Conservation (phyloP, 2,329 filamentous ascomycete genomes). For the Stromatinia cepivora region DNA sequence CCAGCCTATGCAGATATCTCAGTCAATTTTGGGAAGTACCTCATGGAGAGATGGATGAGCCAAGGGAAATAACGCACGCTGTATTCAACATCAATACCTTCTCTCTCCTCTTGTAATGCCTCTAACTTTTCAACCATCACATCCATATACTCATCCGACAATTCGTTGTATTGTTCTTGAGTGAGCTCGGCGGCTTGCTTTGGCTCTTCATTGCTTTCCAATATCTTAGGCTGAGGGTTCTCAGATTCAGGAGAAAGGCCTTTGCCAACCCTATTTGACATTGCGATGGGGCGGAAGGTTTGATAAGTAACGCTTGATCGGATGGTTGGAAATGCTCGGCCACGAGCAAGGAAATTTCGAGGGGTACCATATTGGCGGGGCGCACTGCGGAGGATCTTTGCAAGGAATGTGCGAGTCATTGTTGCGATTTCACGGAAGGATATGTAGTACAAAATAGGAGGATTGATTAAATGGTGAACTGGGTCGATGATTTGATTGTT, state of each 20-base stretch:
- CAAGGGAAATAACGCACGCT: constrained; percentile 60
- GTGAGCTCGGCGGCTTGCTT: constrained; percentile 64
- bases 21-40: not conserved
- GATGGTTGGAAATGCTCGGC: not conserved
- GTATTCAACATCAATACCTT: constrained; percentile 85
- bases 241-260: constrained; percentile 62
- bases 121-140: constrained; percentile 62
- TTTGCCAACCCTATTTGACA: constrained; percentile 43
- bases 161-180: constrained; percentile 71
- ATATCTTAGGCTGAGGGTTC: constrained; percentile 51
- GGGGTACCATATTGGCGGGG: constrained; percentile 7
- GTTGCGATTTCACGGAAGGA: not conserved
- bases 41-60: not conserved
- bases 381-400: constrained; percentile 14
- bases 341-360: not conserved
- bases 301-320: constrained; percentile 8
- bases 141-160: constrained; percentile 74
- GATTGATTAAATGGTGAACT: not conserved
- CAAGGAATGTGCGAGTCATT: constrained; percentile 20
- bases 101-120: constrained; percentile 67
- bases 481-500: constrained; percentile 1
- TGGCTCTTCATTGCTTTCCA: constrained; percentile 45
- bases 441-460: not conserved
- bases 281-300: constrained; percentile 41
- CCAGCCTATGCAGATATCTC: constrained; percentile 61